These are phyloP conservation scores for Ophiostoma piceae DNA, from an alignment of 2,329 filamentous ascomycete genomes.

Conservation along the genomic window DNA sequence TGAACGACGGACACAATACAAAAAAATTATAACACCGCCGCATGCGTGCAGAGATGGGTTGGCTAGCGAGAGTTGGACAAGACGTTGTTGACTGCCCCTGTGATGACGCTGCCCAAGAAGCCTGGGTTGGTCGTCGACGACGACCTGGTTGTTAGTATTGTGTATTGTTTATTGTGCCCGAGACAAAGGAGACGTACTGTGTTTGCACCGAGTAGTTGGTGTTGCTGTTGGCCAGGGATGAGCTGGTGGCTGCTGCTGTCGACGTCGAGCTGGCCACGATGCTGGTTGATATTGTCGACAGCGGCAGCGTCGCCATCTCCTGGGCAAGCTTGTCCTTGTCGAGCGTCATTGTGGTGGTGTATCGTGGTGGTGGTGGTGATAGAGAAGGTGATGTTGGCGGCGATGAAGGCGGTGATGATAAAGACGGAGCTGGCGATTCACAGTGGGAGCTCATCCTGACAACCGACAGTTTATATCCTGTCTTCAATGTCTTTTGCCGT, in stretches of 20 bases:
- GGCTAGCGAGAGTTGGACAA: slow-evolving; percentile 10
- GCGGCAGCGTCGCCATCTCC: slow-evolving; percentile 25
- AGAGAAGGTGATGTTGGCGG: not conserved
- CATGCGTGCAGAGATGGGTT: not conserved
- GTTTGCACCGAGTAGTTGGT: slow-evolving; percentile 9
- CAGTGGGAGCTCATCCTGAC: not conserved
- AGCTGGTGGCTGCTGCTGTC: slow-evolving; percentile 18
- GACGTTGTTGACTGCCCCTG: slow-evolving; percentile 24
- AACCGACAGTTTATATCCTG: no score
- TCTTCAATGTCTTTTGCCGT: no score
- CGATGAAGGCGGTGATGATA: not conserved
- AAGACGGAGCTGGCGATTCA: not conserved
- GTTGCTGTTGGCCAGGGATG: not conserved
- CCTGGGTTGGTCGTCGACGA: slow-evolving; percentile 22
- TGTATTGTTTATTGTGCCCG: no score
- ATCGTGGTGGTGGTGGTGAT: not conserved
- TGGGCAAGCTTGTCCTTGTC: slow-evolving; percentile 25
- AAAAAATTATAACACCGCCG: slow-evolving; percentile 7
- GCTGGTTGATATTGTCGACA: slow-evolving; percentile 21
- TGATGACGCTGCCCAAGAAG: slow-evolving; percentile 26
- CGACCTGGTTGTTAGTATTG: not conserved
- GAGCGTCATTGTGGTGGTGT: slow-evolving; percentile 23
- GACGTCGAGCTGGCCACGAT: slow-evolving; percentile 20
- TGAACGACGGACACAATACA: slow-evolving; percentile 8
- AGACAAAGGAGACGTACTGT: not conserved